Evolutionary conservation across 208 protist genomes (phyloP).

Genomic region (Angomonas deanei): DNA sequence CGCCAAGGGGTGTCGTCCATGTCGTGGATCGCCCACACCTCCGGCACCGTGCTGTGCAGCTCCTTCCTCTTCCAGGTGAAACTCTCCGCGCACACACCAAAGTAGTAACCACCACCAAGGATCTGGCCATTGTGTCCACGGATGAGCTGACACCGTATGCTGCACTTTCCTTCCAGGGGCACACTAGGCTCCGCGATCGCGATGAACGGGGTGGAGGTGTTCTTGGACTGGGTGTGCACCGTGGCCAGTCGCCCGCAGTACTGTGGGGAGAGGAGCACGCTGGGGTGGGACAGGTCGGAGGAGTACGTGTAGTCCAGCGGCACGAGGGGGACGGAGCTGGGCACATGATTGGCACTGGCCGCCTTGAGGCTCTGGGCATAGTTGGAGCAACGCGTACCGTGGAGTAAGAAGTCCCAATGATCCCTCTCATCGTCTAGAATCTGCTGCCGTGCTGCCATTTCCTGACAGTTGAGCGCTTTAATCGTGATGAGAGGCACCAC

Average conservation of each 20-base stretch:
- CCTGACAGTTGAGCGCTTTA: conserved; percentile 54
- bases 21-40: conserved; percentile 89
- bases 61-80: conserved; percentile 75
- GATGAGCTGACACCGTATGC: conserved; percentile 76
- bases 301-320: conserved; percentile 71
- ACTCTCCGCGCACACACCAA: conserved; percentile 64
- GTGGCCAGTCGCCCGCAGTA: conserved; percentile 75
- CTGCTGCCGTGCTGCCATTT: conserved; percentile 46
- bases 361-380: conserved; percentile 40
- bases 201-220: conserved; percentile 76
- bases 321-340: conserved; percentile 20
- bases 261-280: conserved; percentile 54
- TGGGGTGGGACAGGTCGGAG: conserved; percentile 59
- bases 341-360: conserved; percentile 15
- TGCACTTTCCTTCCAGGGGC: conserved; percentile 41
- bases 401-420: conserved; percentile 78
- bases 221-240: conserved; percentile 57
- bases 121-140: conserved; percentile 82
- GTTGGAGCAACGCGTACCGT: conserved; percentile 54
- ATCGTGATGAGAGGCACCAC: conserved; percentile 67
- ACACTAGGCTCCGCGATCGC: conserved; percentile 81
- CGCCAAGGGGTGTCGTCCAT: conserved; percentile 85
- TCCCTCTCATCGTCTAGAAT: conserved; percentile 74
- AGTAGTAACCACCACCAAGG: conserved; percentile 88
- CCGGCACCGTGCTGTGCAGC: conserved; percentile 44